A percentile compares a stretch with the other conserved stretches of the same genome.
Evolutionary conservation across 2,329 filamentous ascomycete genomes (phyloP).

Genomic region (Neofusicoccum umdonicola): DNA sequence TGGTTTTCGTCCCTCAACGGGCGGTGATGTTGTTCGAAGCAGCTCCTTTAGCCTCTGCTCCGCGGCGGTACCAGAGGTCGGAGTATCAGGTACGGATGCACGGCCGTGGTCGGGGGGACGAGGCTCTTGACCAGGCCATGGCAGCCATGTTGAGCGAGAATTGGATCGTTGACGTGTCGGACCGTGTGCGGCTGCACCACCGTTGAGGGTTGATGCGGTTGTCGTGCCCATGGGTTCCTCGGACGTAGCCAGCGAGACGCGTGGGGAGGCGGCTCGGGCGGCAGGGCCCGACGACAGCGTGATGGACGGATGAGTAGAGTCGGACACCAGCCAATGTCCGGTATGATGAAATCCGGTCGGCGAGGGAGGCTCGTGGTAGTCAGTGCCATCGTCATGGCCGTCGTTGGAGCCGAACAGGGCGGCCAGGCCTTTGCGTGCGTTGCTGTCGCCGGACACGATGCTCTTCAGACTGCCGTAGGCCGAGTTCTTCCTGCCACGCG

Average conservation of each 20-base stretch:
- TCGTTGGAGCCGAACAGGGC: constrained; percentile 10
- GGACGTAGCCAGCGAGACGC: constrained; percentile 9
- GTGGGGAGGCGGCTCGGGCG: constrained; percentile 10
- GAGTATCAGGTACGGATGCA: neutral
- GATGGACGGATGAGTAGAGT: neutral
- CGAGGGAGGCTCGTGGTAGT: neutral
- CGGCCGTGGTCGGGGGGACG: neutral
- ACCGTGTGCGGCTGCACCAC: neutral
- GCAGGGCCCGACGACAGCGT: constrained; percentile 1
- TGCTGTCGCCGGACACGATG: constrained; percentile 20
- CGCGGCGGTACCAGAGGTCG: neutral
- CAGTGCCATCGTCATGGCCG: neutral
- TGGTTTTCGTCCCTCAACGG: neutral
- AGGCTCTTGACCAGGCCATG: neutral
- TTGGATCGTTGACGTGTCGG: neutral
- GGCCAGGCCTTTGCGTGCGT: constrained; percentile 7
- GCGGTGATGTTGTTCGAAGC: neutral
- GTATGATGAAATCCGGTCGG: neutral
- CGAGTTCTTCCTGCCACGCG: constrained; percentile 17
- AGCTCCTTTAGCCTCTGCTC: constrained; percentile 5
- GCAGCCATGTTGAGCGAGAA: neutral
- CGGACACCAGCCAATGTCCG: constrained; percentile 9
- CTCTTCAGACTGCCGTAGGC: constrained; percentile 22
- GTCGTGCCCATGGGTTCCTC: neutral
- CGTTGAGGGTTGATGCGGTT: neutral